Evolutionary conservation across 2,329 filamentous ascomycete genomes (phyloP).

Genomic region (Colletotrichum sp.): DNA sequence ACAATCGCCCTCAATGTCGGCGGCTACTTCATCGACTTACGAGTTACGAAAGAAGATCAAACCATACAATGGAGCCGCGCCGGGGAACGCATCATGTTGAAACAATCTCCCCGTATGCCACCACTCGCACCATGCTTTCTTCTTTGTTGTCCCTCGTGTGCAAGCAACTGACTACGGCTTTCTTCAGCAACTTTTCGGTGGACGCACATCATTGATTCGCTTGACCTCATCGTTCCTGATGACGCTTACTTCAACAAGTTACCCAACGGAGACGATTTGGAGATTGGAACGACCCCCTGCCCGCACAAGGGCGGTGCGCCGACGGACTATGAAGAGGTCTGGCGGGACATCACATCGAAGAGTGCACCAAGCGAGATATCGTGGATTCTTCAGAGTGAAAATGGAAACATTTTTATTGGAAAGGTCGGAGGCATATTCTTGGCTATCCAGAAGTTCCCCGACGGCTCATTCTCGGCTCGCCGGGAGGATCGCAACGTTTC

Average conservation of each 20-base stretch:
- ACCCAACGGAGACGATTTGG: background rate
- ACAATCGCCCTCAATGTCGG: constrained; percentile 29
- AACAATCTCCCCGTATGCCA: background rate
- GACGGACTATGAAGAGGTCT: background rate
- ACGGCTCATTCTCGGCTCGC: background rate
- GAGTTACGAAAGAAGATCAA: background rate
- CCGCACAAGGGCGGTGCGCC: background rate
- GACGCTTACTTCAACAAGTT: background rate
- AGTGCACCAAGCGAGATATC: background rate
- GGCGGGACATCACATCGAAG: background rate
- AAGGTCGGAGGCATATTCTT: background rate
- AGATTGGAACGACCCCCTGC: background rate
- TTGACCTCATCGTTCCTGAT: background rate
- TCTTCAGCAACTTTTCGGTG: background rate
- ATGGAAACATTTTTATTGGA: background rate
- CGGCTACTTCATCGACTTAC: constrained; percentile 24
- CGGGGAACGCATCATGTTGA: background rate
- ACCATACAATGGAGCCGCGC: background rate
- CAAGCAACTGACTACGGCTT: background rate
- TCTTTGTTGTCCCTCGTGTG: background rate
- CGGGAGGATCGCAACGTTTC: background rate
- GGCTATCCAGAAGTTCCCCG: background rate
- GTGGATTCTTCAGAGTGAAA: background rate
- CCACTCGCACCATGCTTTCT: background rate
- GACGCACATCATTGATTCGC: background rate